phyloP scores from a whole-genome alignment of 108 stramenopile genomes.

The Cylindrotheca fusiformis region DNA sequence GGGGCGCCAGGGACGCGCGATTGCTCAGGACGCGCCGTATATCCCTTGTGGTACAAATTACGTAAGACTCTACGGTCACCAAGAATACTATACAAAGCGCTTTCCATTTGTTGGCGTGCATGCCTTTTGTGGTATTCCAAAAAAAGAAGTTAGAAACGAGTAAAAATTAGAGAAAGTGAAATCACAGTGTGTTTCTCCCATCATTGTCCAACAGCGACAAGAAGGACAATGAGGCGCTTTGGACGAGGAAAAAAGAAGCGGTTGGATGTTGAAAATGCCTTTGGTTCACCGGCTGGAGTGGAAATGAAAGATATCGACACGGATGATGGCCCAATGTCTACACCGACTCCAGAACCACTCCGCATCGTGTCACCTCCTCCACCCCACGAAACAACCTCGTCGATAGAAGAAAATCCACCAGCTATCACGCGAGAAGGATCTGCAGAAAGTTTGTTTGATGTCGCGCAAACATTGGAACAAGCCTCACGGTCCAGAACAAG shows the following conservation, averaged over 20 bases:
- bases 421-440: background rate
- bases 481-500: background rate
- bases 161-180: too few relatives aligned
- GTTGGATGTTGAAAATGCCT: constrained; percentile 12
- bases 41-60: too few relatives aligned
- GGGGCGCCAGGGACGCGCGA: too few relatives aligned
- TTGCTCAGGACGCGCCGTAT: too few relatives aligned
- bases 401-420: background rate
- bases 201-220: too few relatives aligned
- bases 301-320: constrained; percentile 20
- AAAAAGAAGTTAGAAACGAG: too few relatives aligned
- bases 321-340: background rate
- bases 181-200: too few relatives aligned
- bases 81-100: too few relatives aligned
- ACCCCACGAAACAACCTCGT: background rate
- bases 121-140: too few relatives aligned
- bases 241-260: background rate
- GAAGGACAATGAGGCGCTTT: background rate
- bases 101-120: too few relatives aligned
- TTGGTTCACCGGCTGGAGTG: constrained; percentile 34
- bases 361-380: background rate
- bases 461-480: background rate
- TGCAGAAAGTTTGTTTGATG: background rate
- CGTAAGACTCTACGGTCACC: too few relatives aligned
- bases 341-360: background rate